phyloP scores from a whole-genome alignment of 2,329 filamentous ascomycete genomes.

The Aureobasidium sp. region DNA sequence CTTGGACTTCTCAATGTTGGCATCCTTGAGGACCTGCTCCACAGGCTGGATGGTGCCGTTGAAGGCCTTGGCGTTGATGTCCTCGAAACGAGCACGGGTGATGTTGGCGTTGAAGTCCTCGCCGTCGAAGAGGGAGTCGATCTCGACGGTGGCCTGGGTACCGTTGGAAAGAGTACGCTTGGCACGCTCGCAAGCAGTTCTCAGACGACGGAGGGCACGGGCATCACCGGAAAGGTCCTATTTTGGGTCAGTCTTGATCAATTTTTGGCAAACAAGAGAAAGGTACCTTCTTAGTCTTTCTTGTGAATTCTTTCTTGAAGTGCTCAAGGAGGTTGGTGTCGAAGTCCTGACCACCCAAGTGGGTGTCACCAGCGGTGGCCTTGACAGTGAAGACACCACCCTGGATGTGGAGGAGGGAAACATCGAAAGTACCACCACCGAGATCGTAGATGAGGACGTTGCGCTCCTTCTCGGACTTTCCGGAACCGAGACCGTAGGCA shows the following conservation, averaged over 20 bases:
- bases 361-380: slow-evolving; percentile 95
- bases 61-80: slow-evolving; percentile 95
- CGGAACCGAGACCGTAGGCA: slow-evolving; percentile 91
- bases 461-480: slow-evolving; percentile 89
- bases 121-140: slow-evolving; percentile 96
- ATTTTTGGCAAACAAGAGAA: background rate
- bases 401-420: slow-evolving; percentile 97
- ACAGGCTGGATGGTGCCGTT: slow-evolving; percentile 89
- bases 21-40: slow-evolving; percentile 93
- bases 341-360: slow-evolving; percentile 93
- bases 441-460: slow-evolving; percentile 99
- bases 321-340: slow-evolving; percentile 92
- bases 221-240: slow-evolving; percentile 67
- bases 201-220: slow-evolving; percentile 88
- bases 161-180: slow-evolving; percentile 98
- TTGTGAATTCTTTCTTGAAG: slow-evolving; percentile 91
- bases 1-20: slow-evolving; percentile 75
- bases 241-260: background rate
- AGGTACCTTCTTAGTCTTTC: slow-evolving; percentile 61
- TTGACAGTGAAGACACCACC: slow-evolving; percentile 99
- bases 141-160: slow-evolving; percentile 95
- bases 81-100: slow-evolving; percentile 98
- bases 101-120: slow-evolving; percentile 97
- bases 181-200: slow-evolving; percentile 97
- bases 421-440: slow-evolving; percentile 99